Base-by-base conservation (phyloP, 768 basidiomycete species). In the Boletales sp. region DNA sequence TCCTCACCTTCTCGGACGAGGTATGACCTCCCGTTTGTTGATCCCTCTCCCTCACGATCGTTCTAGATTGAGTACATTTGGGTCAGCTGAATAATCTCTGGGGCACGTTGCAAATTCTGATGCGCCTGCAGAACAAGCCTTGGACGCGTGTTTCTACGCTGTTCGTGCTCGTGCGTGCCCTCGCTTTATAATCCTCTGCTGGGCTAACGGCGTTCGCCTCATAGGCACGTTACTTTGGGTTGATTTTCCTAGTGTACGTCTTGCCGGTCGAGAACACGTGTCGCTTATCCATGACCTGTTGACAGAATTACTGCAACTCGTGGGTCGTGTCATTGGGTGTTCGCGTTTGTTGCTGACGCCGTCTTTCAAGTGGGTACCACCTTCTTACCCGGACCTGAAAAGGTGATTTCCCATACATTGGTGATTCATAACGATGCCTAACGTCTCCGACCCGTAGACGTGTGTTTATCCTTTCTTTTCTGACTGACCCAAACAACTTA, bases 1-100 rank as follows among this genome's bases (percentile, higher is more conserved):
- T 47, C 31, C 46, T 47, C 38, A 39, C 46, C 15, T n/a, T 47
- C 31, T 19, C 46, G 9, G 39, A 40, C n/a, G 46, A 47, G 31
- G 46, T 40, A 40, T 33, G 46, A 6, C 6, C 0, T 19, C 37
- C 13, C 12, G 13, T 15, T n/a, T 38, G 12, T 47, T 25, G 14
- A 25, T 13, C 5, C 36, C 14, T 40, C 11, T n/a, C 39, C 8
- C 19, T 18, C n/a, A 2, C 9, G 5, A 40, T 21, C 4, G 13
- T 9, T 11, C 12, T 28, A 47, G 46, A 19, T 47, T 8, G 38
- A 40, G 14, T 47, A 47, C 14, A 40, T 47, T 33, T 47, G 46
- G 46, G 46, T 40, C 32, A 47, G 46, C 5, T 6, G 9, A 18
- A 13, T 6, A 28, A 28, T 15, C n/a, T 21, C 5, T 9, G 4